phyloP scores from a whole-genome alignment of 1,284 basidiomycete species.

The Filobasidium uniguttulatum region DNA sequence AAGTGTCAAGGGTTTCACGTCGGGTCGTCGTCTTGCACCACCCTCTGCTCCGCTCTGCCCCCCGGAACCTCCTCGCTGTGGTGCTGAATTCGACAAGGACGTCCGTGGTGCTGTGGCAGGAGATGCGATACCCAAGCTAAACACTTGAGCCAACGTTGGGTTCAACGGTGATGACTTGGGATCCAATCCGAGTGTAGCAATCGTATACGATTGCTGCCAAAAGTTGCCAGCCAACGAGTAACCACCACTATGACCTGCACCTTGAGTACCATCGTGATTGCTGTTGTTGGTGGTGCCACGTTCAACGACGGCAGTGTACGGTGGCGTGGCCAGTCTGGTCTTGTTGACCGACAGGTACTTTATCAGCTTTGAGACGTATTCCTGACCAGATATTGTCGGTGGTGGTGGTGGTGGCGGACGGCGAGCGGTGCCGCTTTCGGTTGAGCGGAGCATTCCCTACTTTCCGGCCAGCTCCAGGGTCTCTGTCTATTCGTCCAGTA shows the following conservation, averaged over 20 bases:
- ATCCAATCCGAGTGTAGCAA: conserved; percentile 34
- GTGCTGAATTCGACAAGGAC: neutral
- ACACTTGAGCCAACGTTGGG: conserved; percentile 25
- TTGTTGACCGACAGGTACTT: conserved; percentile 31
- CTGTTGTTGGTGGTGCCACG: conserved; percentile 1
- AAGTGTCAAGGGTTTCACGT: conserved; percentile 27
- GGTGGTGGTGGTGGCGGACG: too few relatives aligned
- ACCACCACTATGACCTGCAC: conserved; percentile 23
- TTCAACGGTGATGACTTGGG: conserved; percentile 29
- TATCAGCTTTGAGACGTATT: conserved; percentile 31
- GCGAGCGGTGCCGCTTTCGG: too few relatives aligned
- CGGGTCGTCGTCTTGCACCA: conserved; percentile 3
- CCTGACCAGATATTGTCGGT: too few relatives aligned
- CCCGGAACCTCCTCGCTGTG: conserved; percentile 3
- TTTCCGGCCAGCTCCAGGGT: too few relatives aligned
- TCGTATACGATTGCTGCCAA: conserved; percentile 30
- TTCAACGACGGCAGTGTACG: conserved; percentile 6
- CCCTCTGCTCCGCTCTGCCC: too few relatives aligned
- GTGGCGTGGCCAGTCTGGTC: conserved; percentile 24
- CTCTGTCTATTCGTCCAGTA: too few relatives aligned
- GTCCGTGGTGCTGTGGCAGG: conserved; percentile 14
- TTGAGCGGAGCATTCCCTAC: too few relatives aligned
- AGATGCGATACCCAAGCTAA: conserved; percentile 31
- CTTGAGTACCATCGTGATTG: too few relatives aligned
- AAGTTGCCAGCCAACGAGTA: conserved; percentile 7